Evolutionary conservation across 2,329 filamentous ascomycete species (phyloP).

Genomic region (Diaporthe velutina): DNA sequence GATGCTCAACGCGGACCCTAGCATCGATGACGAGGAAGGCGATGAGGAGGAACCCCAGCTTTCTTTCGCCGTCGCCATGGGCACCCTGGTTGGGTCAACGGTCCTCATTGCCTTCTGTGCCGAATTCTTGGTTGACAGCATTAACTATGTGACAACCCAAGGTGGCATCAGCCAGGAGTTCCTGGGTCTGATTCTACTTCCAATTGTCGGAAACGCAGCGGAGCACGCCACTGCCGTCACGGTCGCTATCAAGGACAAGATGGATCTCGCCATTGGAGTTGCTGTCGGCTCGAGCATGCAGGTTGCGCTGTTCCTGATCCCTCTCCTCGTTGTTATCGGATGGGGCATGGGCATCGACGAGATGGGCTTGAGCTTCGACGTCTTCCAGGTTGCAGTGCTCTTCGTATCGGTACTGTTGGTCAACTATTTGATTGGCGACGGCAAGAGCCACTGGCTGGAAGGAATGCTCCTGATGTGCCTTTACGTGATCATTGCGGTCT

Average conservation of each 20-base stretch:
- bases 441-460: conserved; percentile 86
- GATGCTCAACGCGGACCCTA: conserved; percentile 57
- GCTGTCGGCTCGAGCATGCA: conserved; percentile 86
- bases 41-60: conserved; percentile 82
- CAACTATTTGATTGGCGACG: conserved; percentile 88
- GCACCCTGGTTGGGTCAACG: conserved; percentile 79
- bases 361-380: conserved; percentile 88
- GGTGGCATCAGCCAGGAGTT: conserved; percentile 78
- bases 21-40: conserved; percentile 70
- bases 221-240: conserved; percentile 86
- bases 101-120: conserved; percentile 85
- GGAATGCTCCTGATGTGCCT: conserved; percentile 81
- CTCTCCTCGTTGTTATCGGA: conserved; percentile 80
- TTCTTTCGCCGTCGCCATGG: conserved; percentile 77
- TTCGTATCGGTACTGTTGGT: conserved; percentile 88
- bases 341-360: conserved; percentile 79
- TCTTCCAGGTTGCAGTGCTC: conserved; percentile 87
- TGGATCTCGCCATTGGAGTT: conserved; percentile 86
- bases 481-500: conserved; percentile 83
- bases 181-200: conserved; percentile 83
- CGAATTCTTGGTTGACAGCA: conserved; percentile 82
- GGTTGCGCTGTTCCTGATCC: conserved; percentile 83
- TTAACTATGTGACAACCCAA: conserved; percentile 73
- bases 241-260: conserved; percentile 86
- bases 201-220: conserved; percentile 86